Conservation (phyloP, 306 rosid genomes). For the Prunus mume region DNA sequence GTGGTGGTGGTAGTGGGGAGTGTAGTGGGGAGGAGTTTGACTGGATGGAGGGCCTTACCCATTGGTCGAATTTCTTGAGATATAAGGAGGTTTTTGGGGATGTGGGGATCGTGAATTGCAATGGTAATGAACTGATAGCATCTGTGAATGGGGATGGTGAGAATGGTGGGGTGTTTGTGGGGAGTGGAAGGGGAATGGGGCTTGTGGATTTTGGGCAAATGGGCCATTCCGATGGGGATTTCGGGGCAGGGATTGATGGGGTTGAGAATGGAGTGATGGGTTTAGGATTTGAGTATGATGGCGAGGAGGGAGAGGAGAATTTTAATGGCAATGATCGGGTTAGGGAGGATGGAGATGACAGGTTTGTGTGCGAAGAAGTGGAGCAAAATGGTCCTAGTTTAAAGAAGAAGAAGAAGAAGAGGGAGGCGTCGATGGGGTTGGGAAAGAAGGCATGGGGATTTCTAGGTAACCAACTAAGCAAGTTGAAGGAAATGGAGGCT, state of each 20-base stretch:
- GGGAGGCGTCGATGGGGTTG: slow-evolving; percentile 52
- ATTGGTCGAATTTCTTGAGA: slow-evolving; percentile 93
- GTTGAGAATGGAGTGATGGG: slow-evolving; percentile 79
- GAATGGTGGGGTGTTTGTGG: slow-evolving; percentile 53
- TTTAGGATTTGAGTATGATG: slow-evolving; percentile 82
- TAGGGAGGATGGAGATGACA: slow-evolving; percentile 66
- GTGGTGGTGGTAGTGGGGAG: slow-evolving; percentile 36
- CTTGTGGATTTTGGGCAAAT: slow-evolving; percentile 72
- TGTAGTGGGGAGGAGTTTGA: slow-evolving; percentile 70
- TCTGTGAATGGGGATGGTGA: slow-evolving; percentile 47
- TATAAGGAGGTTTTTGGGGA: slow-evolving; percentile 95
- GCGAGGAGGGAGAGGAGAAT: slow-evolving; percentile 75
- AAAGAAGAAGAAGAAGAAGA: slow-evolving; percentile 59
- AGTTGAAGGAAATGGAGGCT: slow-evolving; percentile 74
- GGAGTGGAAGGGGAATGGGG: slow-evolving; percentile 51
- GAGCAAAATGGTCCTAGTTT: slow-evolving; percentile 50
- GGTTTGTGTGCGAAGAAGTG: slow-evolving; percentile 71
- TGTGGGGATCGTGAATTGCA: slow-evolving; percentile 46
- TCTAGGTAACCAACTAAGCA: slow-evolving; percentile 58
- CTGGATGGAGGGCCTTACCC: slow-evolving; percentile 83
- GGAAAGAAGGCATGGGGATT: slow-evolving; percentile 75
- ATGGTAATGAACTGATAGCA: slow-evolving; percentile 48
- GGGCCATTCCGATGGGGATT: slow-evolving; percentile 76
- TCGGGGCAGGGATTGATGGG: slow-evolving; percentile 67
- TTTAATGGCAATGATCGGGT: slow-evolving; percentile 50